Evolutionary conservation across 768 basidiomycete genomes (phyloP).

Genomic region (Naganishia vaughanmartiniae): DNA sequence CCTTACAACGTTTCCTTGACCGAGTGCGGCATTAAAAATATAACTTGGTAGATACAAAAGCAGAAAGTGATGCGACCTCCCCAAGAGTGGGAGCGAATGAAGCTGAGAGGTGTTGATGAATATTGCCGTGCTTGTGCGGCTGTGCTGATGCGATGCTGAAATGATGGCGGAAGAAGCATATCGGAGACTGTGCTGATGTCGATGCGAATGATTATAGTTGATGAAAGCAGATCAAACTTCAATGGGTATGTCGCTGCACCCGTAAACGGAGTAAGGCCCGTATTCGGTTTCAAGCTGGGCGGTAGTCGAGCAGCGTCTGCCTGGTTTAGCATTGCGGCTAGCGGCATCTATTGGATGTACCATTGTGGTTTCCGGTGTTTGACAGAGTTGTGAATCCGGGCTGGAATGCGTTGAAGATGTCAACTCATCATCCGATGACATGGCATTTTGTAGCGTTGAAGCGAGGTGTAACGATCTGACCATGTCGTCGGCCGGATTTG

Average conservation of each 20-base stretch:
- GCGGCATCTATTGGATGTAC: conserved; percentile 13
- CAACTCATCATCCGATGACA: conserved; percentile 15
- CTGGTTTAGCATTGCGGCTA: not conserved
- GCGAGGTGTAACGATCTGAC: not conserved
- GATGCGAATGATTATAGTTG: conserved; percentile 10
- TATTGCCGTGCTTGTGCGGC: not conserved
- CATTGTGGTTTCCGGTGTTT: conserved; percentile 7
- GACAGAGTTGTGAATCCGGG: conserved; percentile 15
- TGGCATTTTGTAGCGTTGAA: not conserved
- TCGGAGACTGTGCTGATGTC: conserved; percentile 5
- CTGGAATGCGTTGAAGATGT: conserved; percentile 16
- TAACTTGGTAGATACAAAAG: not conserved
- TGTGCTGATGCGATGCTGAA: conserved; percentile 6
- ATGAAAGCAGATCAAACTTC: not conserved
- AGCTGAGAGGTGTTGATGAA: not conserved
- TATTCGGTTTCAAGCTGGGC: conserved; percentile 6
- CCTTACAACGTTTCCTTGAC: not conserved
- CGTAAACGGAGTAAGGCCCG: conserved; percentile 12
- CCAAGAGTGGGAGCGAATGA: not conserved
- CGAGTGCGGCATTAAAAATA: not conserved
- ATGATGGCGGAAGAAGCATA: not conserved
- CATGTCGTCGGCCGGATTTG: conserved; percentile 4
- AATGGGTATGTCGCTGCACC: conserved; percentile 19
- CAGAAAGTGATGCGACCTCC: not conserved
- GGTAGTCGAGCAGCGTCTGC: conserved; percentile 3